These are phyloP conservation scores for Cyamopsis tetragonoloba DNA, from an alignment of 306 rosid species.

Conservation along the genomic window DNA sequence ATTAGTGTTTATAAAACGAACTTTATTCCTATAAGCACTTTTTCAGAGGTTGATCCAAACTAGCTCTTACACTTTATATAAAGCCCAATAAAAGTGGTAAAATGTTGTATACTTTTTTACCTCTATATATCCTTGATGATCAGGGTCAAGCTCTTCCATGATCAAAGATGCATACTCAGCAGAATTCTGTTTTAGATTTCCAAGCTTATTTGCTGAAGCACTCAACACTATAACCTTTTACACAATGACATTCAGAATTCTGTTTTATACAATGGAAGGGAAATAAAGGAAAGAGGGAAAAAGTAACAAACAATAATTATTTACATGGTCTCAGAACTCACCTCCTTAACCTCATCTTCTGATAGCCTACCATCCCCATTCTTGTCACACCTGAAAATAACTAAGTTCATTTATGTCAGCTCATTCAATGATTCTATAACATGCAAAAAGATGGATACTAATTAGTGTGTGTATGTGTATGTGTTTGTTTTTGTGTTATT, in stretches of 20 bases:
- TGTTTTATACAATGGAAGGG: slow-evolving; percentile 6
- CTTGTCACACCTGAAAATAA: slow-evolving; percentile 81
- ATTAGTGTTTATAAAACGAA: too few species aligned
- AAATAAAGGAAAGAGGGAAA: background rate
- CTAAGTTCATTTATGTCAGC: slow-evolving; percentile 15
- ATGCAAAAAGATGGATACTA: background rate
- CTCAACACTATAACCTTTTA: slow-evolving; percentile 88
- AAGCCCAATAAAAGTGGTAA: background rate
- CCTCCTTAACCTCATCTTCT: slow-evolving; percentile 87
- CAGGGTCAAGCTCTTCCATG: slow-evolving; percentile 96
- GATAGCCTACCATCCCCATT: slow-evolving; percentile 93
- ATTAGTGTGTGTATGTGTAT: background rate
- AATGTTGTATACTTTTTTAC: slow-evolving; percentile 28
- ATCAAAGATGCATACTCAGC: slow-evolving; percentile 69
- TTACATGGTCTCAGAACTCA: slow-evolving; percentile 33
- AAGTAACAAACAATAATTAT: background rate
- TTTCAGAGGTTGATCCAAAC: too few species aligned
- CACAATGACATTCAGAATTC: slow-evolving; percentile 25
- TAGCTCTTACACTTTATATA: too few species aligned
- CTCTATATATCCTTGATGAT: slow-evolving; percentile 85
- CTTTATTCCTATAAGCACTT: too few species aligned
- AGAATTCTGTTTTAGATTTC: slow-evolving; percentile 70
- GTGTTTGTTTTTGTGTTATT: background rate
- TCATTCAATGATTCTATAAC: background rate
- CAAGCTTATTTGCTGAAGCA: slow-evolving; percentile 82